Evolutionary conservation across 192 early-diverging fungal genomes (phyloP).

Genomic region (Phycomyces blakesleeanus): DNA sequence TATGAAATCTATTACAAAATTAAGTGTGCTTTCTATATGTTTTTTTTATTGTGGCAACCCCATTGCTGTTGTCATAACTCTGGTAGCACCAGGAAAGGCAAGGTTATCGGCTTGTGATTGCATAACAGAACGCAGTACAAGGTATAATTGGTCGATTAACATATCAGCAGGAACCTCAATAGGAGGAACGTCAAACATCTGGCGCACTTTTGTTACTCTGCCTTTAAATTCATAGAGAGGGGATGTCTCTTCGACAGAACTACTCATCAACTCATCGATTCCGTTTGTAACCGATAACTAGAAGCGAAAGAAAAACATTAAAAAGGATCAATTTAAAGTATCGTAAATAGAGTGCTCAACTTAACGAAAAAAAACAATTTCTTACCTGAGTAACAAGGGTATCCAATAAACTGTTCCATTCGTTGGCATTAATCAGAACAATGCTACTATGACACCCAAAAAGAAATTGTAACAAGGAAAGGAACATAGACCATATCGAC

Average conservation of each 20-base stretch:
- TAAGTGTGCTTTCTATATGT: too few species aligned
- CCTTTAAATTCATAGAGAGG: conserved; percentile 12
- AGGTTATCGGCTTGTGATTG: conserved; percentile 30
- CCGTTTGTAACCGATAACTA: background rate
- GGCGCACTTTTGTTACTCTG: conserved; percentile 11
- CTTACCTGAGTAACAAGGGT: conserved; percentile 29
- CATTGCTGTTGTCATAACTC: conserved; percentile 7
- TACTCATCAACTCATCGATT: background rate
- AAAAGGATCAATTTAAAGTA: too few species aligned
- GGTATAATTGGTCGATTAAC: conserved; percentile 33
- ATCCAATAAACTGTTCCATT: conserved; percentile 40
- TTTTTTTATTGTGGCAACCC: background rate
- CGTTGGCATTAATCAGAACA: conserved; percentile 31
- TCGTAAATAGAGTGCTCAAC: too few species aligned
- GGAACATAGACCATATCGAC: conserved; percentile 34
- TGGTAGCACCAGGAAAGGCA: conserved; percentile 5
- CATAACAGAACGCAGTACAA: conserved; percentile 38
- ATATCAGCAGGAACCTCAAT: conserved; percentile 21
- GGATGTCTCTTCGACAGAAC: background rate
- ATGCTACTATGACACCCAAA: conserved; percentile 31
- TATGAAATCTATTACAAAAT: too few species aligned
- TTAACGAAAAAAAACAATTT: too few species aligned
- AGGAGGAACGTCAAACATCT: conserved; percentile 42
- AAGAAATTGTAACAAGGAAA: conserved; percentile 38
- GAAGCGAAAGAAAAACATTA: too few species aligned